phyloP scores from a whole-genome alignment of 2,329 filamentous ascomycete genomes.

The Albophoma yamanashiensis region DNA sequence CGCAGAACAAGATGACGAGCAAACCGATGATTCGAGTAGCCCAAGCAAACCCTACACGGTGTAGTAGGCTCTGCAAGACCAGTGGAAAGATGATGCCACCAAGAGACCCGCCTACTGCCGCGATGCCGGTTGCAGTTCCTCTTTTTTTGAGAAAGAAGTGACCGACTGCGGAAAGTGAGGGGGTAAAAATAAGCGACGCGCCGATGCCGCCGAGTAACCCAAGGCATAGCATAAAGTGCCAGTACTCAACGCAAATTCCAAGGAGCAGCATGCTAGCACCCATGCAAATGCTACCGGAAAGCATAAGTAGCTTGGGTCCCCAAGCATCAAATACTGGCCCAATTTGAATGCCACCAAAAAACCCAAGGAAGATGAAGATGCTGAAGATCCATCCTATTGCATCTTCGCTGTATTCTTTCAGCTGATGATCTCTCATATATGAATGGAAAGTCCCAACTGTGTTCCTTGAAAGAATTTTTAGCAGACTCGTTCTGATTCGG shows the following conservation, averaged over 20 bases:
- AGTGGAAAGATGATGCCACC: neutral
- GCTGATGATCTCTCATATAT: constrained; percentile 63
- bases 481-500: fast-evolving
- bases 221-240: neutral
- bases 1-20: neutral
- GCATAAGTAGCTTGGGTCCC: constrained; percentile 58
- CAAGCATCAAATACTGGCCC: constrained; percentile 72
- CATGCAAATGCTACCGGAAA: constrained; percentile 50
- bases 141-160: neutral
- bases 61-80: neutral
- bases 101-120: neutral
- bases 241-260: neutral
- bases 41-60: neutral
- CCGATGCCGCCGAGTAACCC: neutral
- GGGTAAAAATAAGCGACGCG: neutral
- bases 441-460: constrained; percentile 45
- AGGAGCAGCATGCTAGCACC: constrained; percentile 38
- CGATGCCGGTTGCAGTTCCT: neutral
- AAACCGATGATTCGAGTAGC: neutral
- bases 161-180: neutral
- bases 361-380: constrained; percentile 69
- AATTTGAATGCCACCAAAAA: constrained; percentile 73
- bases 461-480: neutral
- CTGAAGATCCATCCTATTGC: constrained; percentile 81
- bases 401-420: constrained; percentile 54